Conservation (phyloP, 164 flowering plant species). For the Brasenia schreberi region DNA sequence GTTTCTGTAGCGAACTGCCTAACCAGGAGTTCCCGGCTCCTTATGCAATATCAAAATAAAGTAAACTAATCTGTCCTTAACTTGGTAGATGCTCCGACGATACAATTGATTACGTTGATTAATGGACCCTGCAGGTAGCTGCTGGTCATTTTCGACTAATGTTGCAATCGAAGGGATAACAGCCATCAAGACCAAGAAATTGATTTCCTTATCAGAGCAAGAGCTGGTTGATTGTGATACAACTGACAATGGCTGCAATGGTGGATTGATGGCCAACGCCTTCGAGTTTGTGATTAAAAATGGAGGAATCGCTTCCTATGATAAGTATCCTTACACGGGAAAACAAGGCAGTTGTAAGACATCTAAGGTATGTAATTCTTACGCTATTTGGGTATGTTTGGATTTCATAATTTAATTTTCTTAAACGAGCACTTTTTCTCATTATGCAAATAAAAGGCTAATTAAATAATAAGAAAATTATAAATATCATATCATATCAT, state of each 20-base stretch:
- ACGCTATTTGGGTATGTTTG: neutral
- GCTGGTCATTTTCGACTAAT: slow-evolving; percentile 3
- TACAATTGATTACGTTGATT: neutral
- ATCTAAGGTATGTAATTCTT: neutral
- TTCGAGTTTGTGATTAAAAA: slow-evolving; percentile 1
- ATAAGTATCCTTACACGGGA: slow-evolving; percentile 1
- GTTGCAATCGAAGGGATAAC: slow-evolving; percentile 1
- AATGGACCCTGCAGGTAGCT: neutral
- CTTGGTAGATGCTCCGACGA: neutral
- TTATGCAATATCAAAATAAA: too few species aligned
- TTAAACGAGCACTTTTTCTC: too few species aligned
- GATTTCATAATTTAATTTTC: too few species aligned
- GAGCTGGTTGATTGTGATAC: slow-evolving; percentile 4
- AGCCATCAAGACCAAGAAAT: neutral
- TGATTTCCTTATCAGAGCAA: slow-evolving; percentile 3
- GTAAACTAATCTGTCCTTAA: neutral
- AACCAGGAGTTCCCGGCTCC: neutral
- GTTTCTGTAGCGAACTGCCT: neutral
- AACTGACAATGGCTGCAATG: neutral
- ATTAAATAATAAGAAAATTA: too few species aligned
- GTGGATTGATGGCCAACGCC: slow-evolving; percentile 1
- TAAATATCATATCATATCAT: neutral
- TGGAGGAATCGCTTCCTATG: neutral
- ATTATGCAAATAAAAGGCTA: too few species aligned
- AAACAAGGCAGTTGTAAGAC: neutral